A percentile compares a stretch with the other conserved stretches of the same genome.
Conservation (phyloP, 2,329 filamentous ascomycete genomes). For the Sporothrix curviconia region DNA sequence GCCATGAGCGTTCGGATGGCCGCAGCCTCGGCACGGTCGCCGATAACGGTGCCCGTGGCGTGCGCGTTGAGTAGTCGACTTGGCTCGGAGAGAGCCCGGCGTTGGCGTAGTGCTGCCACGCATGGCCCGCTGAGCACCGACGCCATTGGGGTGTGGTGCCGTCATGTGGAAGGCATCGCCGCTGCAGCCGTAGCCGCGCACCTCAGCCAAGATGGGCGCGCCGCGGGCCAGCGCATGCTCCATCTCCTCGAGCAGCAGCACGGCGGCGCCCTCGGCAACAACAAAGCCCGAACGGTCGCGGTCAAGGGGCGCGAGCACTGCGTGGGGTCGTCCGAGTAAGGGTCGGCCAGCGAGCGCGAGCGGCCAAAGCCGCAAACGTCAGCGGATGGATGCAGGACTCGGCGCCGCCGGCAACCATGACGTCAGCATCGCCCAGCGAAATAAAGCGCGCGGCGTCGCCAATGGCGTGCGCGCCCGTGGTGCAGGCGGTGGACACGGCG, state of each 20-base stretch:
- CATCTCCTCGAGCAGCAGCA: slow-evolving; percentile 81
- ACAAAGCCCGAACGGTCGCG: slow-evolving; percentile 75
- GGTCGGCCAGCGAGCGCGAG: slow-evolving; percentile 65
- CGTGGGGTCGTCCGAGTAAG: slow-evolving; percentile 19
- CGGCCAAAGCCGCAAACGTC: slow-evolving; percentile 87
- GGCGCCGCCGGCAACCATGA: slow-evolving; percentile 93
- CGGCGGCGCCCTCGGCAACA: slow-evolving; percentile 83
- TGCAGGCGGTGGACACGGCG: slow-evolving; percentile 88
- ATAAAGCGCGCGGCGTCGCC: slow-evolving; percentile 93
- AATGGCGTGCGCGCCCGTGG: slow-evolving; percentile 89
- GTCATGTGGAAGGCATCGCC: slow-evolving; percentile 93
- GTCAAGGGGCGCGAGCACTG: slow-evolving; percentile 71
- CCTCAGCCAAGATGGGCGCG: slow-evolving; percentile 79
- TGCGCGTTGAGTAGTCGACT: slow-evolving; percentile 94
- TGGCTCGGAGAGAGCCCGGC: slow-evolving; percentile 60
- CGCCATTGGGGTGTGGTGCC: slow-evolving; percentile 74
- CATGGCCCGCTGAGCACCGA: slow-evolving; percentile 81
- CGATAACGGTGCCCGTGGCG: slow-evolving; percentile 79
- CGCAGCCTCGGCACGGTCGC: slow-evolving; percentile 79
- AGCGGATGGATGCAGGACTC: slow-evolving; percentile 95
- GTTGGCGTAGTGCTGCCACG: slow-evolving; percentile 67
- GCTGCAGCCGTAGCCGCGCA: slow-evolving; percentile 83
- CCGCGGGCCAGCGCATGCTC: slow-evolving; percentile 77
- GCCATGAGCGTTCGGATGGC: slow-evolving; percentile 75
- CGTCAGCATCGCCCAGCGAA: slow-evolving; percentile 80